Evolutionary conservation across 202 grass and related monocot genomes (phyloP).

Genomic region (Carex arenaria): DNA sequence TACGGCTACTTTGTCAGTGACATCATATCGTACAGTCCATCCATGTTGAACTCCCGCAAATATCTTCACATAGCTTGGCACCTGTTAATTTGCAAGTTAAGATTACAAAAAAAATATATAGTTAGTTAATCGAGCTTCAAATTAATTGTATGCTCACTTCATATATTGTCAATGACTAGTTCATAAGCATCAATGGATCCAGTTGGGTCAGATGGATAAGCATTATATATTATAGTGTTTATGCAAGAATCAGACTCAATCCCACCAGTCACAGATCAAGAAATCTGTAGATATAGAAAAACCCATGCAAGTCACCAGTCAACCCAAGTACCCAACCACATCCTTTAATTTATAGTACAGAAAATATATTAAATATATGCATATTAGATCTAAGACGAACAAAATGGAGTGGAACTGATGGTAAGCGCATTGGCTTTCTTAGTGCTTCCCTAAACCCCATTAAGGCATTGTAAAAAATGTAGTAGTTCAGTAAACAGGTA

Average conservation of each 20-base stretch:
- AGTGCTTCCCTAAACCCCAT: neutral
- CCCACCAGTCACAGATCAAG: neutral
- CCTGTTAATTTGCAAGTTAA: constrained; percentile 7
- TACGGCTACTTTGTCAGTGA: constrained; percentile 26
- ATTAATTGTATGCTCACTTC: neutral
- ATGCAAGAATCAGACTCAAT: neutral
- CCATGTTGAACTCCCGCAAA: constrained; percentile 26
- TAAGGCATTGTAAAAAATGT: neutral
- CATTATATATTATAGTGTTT: neutral
- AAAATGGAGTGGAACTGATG: neutral
- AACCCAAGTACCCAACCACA: neutral
- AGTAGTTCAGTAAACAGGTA: neutral
- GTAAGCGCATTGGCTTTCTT: neutral
- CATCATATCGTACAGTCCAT: constrained; percentile 28
- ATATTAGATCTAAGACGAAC: neutral
- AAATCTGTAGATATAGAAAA: neutral
- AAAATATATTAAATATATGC: neutral
- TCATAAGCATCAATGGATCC: neutral
- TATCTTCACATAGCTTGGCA: constrained; percentile 34
- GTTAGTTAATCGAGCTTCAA: neutral
- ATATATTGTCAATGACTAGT: neutral
- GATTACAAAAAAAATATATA: neutral
- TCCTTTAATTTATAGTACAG: neutral
- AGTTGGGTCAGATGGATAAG: neutral
- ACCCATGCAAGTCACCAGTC: neutral